Percentiles rank a stretch among this genome's conserved stretches.
Evolutionary conservation across 2,329 filamentous ascomycete genomes (phyloP).

Genomic region (Colletotrichum tropicale): DNA sequence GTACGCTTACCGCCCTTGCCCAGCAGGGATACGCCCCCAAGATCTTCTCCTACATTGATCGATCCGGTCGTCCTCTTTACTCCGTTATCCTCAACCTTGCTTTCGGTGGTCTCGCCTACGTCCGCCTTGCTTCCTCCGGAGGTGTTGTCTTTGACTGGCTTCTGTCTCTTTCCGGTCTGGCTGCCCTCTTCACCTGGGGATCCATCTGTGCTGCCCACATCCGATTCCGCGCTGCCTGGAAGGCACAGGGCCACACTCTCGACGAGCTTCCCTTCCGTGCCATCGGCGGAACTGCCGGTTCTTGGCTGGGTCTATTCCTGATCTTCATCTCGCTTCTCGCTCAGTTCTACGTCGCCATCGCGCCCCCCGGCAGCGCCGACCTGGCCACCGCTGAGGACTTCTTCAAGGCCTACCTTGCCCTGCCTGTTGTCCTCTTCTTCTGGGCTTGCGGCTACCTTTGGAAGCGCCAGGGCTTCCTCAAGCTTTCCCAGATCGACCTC

Average conservation of each 20-base stretch:
- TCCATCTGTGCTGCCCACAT: slow-evolving; percentile 70
- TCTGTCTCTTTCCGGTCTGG: slow-evolving; percentile 65
- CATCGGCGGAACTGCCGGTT: slow-evolving; percentile 64
- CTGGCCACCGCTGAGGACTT: slow-evolving; percentile 50
- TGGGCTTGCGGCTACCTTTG: slow-evolving; percentile 64
- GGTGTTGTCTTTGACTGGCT: slow-evolving; percentile 67
- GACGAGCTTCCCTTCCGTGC: slow-evolving; percentile 71
- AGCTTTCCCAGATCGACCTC: slow-evolving; percentile 65
- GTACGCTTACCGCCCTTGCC: slow-evolving; percentile 59
- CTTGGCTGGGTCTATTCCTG: slow-evolving; percentile 64
- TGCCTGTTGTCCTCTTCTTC: slow-evolving; percentile 58
- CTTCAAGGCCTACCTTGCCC: slow-evolving; percentile 58
- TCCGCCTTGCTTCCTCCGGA: slow-evolving; percentile 50
- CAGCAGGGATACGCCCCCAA: slow-evolving; percentile 61
- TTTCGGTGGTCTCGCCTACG: slow-evolving; percentile 52
- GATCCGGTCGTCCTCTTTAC: slow-evolving; percentile 53
- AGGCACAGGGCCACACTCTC: slow-evolving; percentile 58
- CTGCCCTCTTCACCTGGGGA: slow-evolving; percentile 69
- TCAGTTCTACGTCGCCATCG: slow-evolving; percentile 55
- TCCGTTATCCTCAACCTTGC: slow-evolving; percentile 50
- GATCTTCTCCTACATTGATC: slow-evolving; percentile 58
- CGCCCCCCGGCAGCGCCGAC: slow-evolving; percentile 32
- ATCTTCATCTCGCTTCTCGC: slow-evolving; percentile 58
- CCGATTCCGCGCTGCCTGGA: slow-evolving; percentile 69
- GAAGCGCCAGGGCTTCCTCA: slow-evolving; percentile 68